Percentiles rank a stretch among this genome's conserved stretches.
These are phyloP conservation scores for Zygosaccharomyces gambellarensis DNA, from an alignment of 805 yeast genomes.

Conservation along the genomic window DNA sequence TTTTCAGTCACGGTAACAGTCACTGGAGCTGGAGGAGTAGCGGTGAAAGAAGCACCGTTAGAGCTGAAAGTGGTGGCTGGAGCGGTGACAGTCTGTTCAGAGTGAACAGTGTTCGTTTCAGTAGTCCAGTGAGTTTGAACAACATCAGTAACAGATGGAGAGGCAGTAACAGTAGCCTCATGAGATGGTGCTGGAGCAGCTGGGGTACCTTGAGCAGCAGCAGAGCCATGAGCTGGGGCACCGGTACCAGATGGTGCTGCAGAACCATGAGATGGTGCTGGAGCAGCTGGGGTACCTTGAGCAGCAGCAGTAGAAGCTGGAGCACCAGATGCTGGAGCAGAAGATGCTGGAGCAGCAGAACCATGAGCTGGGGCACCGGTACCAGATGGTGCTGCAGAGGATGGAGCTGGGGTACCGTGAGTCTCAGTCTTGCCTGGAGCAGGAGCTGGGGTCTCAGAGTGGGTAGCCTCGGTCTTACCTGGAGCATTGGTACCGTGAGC, in stretches of 20 bases:
- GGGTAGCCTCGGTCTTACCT: conserved; percentile 3
- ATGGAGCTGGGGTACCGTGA: background rate
- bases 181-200: conserved; percentile 4
- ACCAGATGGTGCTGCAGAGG: background rate
- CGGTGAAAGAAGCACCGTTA: background rate
- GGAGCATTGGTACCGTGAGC: conserved; percentile 1
- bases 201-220: background rate
- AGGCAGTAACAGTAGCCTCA: conserved; percentile 13
- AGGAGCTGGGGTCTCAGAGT: background rate
- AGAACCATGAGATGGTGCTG: background rate
- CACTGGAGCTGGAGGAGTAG: conserved; percentile 3
- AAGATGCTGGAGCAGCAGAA: background rate
- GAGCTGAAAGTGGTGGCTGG: conserved; percentile 1
- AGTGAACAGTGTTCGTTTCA: conserved; percentile 1
- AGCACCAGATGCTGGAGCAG: background rate
- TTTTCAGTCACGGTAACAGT: conserved; percentile 3
- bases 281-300: background rate
- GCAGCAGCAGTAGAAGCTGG: background rate
- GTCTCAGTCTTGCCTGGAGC: background rate
- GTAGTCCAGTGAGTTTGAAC: conserved; percentile 3
- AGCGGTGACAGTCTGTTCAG: conserved; percentile 2
- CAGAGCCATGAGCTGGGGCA: background rate
- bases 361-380: background rate
- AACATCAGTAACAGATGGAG: background rate
- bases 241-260: background rate